These are phyloP conservation scores for Plantago elongata DNA, from an alignment of 257 asterid species.

Conservation along the genomic window DNA sequence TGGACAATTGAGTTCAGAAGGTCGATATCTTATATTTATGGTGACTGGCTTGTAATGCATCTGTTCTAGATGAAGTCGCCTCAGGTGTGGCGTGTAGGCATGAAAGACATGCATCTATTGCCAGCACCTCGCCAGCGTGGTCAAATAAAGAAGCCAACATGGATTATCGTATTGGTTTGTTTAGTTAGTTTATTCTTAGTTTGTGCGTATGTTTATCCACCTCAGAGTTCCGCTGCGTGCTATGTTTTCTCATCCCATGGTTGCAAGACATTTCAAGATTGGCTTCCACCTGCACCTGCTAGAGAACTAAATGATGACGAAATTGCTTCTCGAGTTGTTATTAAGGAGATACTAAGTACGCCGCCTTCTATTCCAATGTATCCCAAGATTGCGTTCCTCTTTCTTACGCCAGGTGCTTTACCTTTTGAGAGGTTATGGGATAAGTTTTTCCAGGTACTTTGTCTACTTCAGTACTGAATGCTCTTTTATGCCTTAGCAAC, in stretches of 20 bases:
- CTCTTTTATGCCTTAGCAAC: slow-evolving; percentile 4
- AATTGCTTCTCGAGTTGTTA: slow-evolving; percentile 76
- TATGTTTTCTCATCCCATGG: slow-evolving; percentile 75
- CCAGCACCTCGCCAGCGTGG: slow-evolving; percentile 77
- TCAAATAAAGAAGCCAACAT: slow-evolving; percentile 81
- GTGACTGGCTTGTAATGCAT: slow-evolving; percentile 30
- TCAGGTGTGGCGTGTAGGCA: slow-evolving; percentile 87
- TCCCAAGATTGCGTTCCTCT: slow-evolving; percentile 87
- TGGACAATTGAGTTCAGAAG: slow-evolving; percentile 17
- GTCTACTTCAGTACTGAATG: neutral
- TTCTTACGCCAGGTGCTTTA: slow-evolving; percentile 90
- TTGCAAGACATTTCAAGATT: slow-evolving; percentile 63
- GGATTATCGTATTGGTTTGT: slow-evolving; percentile 84
- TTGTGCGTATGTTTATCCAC: slow-evolving; percentile 86
- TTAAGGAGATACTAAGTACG: slow-evolving; percentile 65
- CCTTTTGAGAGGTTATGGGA: slow-evolving; percentile 99
- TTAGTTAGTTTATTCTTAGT: slow-evolving; percentile 80
- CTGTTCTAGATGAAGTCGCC: slow-evolving; percentile 53
- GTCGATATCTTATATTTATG: slow-evolving; percentile 15
- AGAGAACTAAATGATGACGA: slow-evolving; percentile 86
- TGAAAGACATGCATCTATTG: slow-evolving; percentile 68
- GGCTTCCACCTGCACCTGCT: slow-evolving; percentile 81
- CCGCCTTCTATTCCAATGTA: slow-evolving; percentile 39
- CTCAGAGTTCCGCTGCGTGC: slow-evolving; percentile 76
- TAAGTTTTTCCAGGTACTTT: slow-evolving; percentile 80